Percentiles rank a stretch among this genome's conserved stretches.
Conservation (phyloP, 192 early-diverging fungal species). For the Podila epicladia region DNA sequence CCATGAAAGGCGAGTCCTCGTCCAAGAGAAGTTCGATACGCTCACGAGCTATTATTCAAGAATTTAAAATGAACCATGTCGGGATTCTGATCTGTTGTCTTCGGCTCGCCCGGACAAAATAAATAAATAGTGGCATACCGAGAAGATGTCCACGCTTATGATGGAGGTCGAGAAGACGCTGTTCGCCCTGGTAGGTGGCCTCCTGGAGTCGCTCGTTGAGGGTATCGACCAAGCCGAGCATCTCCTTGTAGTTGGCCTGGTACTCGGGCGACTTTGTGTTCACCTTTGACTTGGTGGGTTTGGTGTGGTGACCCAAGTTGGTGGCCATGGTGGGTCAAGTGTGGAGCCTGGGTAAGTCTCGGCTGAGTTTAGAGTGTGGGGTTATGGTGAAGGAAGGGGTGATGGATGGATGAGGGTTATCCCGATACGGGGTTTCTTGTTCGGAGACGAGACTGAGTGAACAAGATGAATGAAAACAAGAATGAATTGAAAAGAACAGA, state of each 20-base stretch:
- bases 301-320: slow-evolving; percentile 54
- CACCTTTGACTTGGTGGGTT: slow-evolving; percentile 53
- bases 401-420: neutral
- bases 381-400: slow-evolving; percentile 28
- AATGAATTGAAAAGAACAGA: neutral
- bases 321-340: slow-evolving; percentile 15
- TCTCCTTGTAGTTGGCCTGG: slow-evolving; percentile 64
- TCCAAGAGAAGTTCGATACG: slow-evolving; percentile 68
- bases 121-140: slow-evolving; percentile 36
- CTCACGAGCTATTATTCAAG: slow-evolving; percentile 57
- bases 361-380: slow-evolving; percentile 23
- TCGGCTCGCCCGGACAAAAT: slow-evolving; percentile 11
- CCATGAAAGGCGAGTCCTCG: slow-evolving; percentile 72
- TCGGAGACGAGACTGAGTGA: slow-evolving; percentile 3
- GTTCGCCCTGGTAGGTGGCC: slow-evolving; percentile 60
- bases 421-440: neutral
- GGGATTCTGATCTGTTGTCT: neutral
- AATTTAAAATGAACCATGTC: slow-evolving; percentile 9
- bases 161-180: slow-evolving; percentile 60
- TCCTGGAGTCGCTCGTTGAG: slow-evolving; percentile 63
- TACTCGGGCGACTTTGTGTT: slow-evolving; percentile 61
- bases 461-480: slow-evolving; percentile 5
- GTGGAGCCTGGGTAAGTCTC: slow-evolving; percentile 21
- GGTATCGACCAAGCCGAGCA: slow-evolving; percentile 57
- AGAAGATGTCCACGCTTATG: slow-evolving; percentile 68